A percentile compares a stretch with the other conserved stretches of the same genome.
These are phyloP conservation scores for Silene coronaria DNA, from an alignment of 179 eudicot genomes.

Conservation along the genomic window DNA sequence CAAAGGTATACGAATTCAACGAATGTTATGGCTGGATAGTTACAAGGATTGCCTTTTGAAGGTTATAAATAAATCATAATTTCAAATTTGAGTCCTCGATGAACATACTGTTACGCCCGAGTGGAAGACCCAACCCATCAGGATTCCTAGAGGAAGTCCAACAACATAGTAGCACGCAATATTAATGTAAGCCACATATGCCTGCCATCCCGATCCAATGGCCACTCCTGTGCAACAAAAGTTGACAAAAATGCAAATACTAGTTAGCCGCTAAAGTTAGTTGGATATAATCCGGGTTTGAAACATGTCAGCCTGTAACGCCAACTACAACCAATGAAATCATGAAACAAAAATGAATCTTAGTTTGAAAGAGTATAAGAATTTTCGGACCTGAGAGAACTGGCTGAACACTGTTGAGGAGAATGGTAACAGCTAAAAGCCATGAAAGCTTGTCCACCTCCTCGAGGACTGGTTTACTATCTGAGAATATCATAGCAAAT, in stretches of 20 bases:
- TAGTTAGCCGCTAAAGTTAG: background rate
- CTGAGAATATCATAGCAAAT: conserved; percentile 33
- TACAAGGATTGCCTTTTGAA: background rate
- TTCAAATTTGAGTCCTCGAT: background rate
- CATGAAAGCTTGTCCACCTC: conserved; percentile 37
- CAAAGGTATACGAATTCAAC: background rate
- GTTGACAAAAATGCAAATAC: background rate
- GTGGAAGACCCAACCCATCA: conserved; percentile 43
- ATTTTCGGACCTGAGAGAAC: conserved; percentile 35
- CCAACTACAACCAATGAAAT: too few relatives aligned
- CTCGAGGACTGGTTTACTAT: conserved; percentile 28
- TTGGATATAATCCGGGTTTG: background rate
- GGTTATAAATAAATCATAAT: background rate
- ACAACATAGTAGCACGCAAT: conserved; percentile 38
- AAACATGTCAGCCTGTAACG: background rate
- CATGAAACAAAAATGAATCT: background rate
- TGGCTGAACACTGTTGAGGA: conserved; percentile 45
- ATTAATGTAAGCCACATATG: conserved; percentile 45
- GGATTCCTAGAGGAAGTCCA: conserved; percentile 43
- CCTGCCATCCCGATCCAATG: conserved; percentile 45
- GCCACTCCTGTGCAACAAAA: conserved; percentile 37
- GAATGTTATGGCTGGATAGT: background rate
- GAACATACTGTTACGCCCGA: conserved; percentile 34
- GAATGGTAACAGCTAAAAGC: conserved; percentile 40
- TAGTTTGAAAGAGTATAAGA: background rate